Base-by-base conservation (phyloP, 331 rosid species). In the Quercus lobata region DNA sequence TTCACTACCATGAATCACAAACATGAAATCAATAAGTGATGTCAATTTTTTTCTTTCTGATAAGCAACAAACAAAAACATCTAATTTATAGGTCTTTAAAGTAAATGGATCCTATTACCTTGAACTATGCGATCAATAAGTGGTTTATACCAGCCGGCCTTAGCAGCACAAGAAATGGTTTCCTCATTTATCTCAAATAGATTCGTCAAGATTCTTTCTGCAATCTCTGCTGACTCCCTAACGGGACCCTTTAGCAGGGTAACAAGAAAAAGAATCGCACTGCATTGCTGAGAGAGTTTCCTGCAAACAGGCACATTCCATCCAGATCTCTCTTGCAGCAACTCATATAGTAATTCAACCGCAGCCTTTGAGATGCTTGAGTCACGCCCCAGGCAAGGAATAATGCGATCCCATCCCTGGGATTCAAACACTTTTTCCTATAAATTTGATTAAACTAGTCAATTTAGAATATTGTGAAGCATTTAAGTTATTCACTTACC, bases 81-180 rank as follows among this genome's bases (percentile, higher is more conserved):
- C 46, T 55, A 30, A 30, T 25, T 19, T 15, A 41, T 35, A 80
- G 60, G 27, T 53, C 72, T 4, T 12, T 49, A 72, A 82, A 60
- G 82, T 12, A 74, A 77, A 72, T 69, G 21, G 24, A 71, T 79
- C 44, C 4, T 69, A 78, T 62, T 88, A 93, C 97, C 97, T 78
- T 44, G 83, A 80, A 86, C 78, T 74, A 93, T 83, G 53, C 76
- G 89, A 79, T 88, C 86, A 53, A 86, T 84, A 49, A 93, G 93
- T 17, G 97, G 97, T 79, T 81, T 88, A 83, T 85, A 90, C 94
- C 97, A 93, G 79, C 94, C 97, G 80, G 86, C 80, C 71, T 68
- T 86, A 57, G 97, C 97, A 35, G 97, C 94, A 65, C 49, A 35
- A 46, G 79, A 70, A 74, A 91, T 88, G 78, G 72, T 84, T 57